phyloP scores from a whole-genome alignment of 345 rosid genomes.

The Citrus reticulata region DNA sequence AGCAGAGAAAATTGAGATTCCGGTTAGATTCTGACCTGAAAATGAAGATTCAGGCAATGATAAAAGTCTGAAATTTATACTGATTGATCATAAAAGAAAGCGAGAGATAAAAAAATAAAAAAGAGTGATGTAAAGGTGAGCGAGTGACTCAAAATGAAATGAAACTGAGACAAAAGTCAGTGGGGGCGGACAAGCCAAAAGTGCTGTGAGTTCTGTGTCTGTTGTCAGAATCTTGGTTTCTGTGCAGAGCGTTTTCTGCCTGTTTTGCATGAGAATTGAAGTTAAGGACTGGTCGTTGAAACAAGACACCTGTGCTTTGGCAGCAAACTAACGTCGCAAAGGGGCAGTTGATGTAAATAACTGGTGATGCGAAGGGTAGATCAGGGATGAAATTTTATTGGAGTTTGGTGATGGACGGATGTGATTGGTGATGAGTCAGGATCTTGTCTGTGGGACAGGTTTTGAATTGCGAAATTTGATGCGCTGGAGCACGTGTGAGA shows the following conservation, averaged over 20 bases:
- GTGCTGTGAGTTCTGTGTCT: neutral
- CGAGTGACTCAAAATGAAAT: neutral
- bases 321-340: too few species aligned
- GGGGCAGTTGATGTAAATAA: neutral
- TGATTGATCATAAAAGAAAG: neutral
- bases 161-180: neutral
- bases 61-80: neutral
- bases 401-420: neutral
- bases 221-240: conserved; percentile 13
- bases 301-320: neutral
- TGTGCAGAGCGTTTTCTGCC: neutral
- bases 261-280: conserved; percentile 2
- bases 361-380: neutral
- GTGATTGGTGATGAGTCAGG: neutral
- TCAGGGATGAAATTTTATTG: neutral
- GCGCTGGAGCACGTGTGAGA: neutral
- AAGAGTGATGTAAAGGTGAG: neutral
- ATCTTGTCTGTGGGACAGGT: neutral
- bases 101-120: neutral
- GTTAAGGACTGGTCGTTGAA: neutral
- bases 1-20: conserved; percentile 4
- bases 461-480: neutral
- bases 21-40: conserved; percentile 1
- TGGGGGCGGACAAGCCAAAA: conserved; percentile 2
- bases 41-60: neutral